A percentile compares a stretch with the other conserved stretches of the same genome.
These are phyloP conservation scores for Brassica rapa DNA, from an alignment of 345 rosid genomes.

Conservation along the genomic window DNA sequence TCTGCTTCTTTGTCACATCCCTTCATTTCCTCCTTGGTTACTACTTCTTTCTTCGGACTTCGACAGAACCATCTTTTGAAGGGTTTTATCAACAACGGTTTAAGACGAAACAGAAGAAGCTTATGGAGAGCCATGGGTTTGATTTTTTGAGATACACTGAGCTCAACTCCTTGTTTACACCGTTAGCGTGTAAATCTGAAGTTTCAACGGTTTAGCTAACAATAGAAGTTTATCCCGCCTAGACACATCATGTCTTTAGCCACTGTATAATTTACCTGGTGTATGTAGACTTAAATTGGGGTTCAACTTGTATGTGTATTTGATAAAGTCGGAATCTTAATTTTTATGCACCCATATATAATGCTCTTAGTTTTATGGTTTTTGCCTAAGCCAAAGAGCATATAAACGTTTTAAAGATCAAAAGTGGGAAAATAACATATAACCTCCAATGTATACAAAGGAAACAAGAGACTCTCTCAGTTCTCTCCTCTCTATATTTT, in stretches of 20 bases:
- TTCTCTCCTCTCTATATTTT: no score
- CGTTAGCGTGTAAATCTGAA: conserved; percentile 13
- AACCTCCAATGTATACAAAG: no score
- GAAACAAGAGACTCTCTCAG: no score
- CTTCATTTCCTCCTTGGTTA: conserved; percentile 60
- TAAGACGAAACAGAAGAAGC: conserved; percentile 60
- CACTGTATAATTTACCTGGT: not conserved
- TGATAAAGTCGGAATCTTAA: conserved; percentile 24
- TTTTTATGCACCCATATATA: not conserved
- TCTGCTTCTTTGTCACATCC: conserved; percentile 77
- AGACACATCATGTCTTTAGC: not conserved
- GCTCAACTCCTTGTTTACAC: conserved; percentile 49
- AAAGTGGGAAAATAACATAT: no score
- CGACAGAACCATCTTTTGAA: conserved; percentile 78
- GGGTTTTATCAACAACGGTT: conserved; percentile 67
- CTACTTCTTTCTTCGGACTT: conserved; percentile 69
- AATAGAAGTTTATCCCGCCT: not conserved
- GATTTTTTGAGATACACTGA: conserved; percentile 47
- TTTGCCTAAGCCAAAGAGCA: no score
- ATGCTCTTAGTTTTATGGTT: not conserved
- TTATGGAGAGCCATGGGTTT: conserved; percentile 51
- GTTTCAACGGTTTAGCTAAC: not conserved
- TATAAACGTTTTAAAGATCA: no score
- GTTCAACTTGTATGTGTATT: conserved; percentile 19
- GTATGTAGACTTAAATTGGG: not conserved